Conservation (phyloP, 1,284 basidiomycete species). For the Apiotrichum sp. region DNA sequence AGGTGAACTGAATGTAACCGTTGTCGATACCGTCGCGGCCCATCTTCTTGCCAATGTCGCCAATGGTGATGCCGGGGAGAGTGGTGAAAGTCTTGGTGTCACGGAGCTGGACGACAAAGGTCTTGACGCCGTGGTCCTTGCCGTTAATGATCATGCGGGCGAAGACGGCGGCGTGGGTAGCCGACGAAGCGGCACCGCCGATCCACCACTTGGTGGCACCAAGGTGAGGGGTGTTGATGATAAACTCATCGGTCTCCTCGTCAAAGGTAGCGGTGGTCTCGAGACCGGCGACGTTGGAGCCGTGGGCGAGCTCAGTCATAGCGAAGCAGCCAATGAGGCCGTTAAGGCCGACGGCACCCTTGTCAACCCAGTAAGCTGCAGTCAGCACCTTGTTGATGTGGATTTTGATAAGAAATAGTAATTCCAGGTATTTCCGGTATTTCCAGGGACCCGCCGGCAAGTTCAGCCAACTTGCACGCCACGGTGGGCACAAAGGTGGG, state of each 20-base stretch:
- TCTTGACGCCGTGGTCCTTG: conserved; percentile 54
- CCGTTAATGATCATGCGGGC: conserved; percentile 54
- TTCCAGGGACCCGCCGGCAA: conserved; percentile 4
- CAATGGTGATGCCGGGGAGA: conserved; percentile 53
- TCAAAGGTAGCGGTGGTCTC: conserved; percentile 57
- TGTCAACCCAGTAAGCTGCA: conserved; percentile 53
- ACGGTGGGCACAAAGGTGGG: not conserved
- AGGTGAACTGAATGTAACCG: conserved; percentile 75
- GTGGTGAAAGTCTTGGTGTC: conserved; percentile 51
- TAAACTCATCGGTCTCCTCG: conserved; percentile 52
- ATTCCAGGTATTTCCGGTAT: not conserved
- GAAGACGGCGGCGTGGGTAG: conserved; percentile 56
- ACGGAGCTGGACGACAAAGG: conserved; percentile 54
- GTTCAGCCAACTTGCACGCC: not conserved
- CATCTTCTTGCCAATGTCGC: conserved; percentile 58
- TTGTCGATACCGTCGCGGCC: conserved; percentile 66
- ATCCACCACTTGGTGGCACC: conserved; percentile 57
- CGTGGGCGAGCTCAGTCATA: conserved; percentile 52
- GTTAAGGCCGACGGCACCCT: conserved; percentile 53
- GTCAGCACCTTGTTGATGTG: conserved; percentile 4
- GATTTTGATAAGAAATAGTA: not conserved
- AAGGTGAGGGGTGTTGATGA: conserved; percentile 54
- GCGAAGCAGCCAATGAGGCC: conserved; percentile 56
- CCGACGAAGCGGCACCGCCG: conserved; percentile 55
- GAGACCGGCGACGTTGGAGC: conserved; percentile 55